These are phyloP conservation scores for Pythium chondricola DNA, from an alignment of 352 stramenopile genomes.

Conservation along the genomic window DNA sequence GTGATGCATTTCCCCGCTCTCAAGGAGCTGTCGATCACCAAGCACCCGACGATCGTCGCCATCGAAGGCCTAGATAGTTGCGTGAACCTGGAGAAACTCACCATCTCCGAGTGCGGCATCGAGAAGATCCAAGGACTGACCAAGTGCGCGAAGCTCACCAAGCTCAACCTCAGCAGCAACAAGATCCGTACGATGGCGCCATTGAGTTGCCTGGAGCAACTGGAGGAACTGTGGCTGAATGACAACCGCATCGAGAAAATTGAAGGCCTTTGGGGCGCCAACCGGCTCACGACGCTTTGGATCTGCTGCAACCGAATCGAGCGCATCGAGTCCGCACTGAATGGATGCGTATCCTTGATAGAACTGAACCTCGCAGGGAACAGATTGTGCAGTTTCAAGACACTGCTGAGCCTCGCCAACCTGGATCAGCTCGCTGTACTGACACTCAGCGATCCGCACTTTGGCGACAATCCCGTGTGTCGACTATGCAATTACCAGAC, in stretches of 20 bases:
- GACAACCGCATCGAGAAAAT: slow-evolving; percentile 67
- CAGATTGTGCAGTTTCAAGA: slow-evolving; percentile 81
- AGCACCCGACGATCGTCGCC: slow-evolving; percentile 52
- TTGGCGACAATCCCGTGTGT: slow-evolving; percentile 88
- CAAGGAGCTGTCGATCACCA: slow-evolving; percentile 65
- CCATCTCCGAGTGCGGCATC: slow-evolving; percentile 61
- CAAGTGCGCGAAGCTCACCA: slow-evolving; percentile 37
- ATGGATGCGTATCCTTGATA: slow-evolving; percentile 39
- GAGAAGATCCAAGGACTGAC: slow-evolving; percentile 37
- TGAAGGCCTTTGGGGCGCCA: slow-evolving; percentile 41
- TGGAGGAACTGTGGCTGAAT: slow-evolving; percentile 81
- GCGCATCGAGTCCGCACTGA: slow-evolving; percentile 54
- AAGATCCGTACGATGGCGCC: slow-evolving; percentile 46
- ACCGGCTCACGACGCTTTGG: slow-evolving; percentile 64
- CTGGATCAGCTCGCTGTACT: slow-evolving; percentile 61
- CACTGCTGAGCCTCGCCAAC: slow-evolving; percentile 62
- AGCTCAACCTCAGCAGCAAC: slow-evolving; percentile 75
- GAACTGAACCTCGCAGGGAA: slow-evolving; percentile 89
- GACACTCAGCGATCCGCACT: slow-evolving; percentile 83
- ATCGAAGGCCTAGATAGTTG: slow-evolving; percentile 55
- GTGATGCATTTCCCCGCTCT: slow-evolving; percentile 59
- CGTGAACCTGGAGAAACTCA: slow-evolving; percentile 49
- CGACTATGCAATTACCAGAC: slow-evolving; percentile 91
- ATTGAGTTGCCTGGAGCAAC: slow-evolving; percentile 40
- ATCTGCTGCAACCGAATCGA: slow-evolving; percentile 68